phyloP scores from a whole-genome alignment of 139 green algal species.

The Axilococcus clingmanii region DNA sequence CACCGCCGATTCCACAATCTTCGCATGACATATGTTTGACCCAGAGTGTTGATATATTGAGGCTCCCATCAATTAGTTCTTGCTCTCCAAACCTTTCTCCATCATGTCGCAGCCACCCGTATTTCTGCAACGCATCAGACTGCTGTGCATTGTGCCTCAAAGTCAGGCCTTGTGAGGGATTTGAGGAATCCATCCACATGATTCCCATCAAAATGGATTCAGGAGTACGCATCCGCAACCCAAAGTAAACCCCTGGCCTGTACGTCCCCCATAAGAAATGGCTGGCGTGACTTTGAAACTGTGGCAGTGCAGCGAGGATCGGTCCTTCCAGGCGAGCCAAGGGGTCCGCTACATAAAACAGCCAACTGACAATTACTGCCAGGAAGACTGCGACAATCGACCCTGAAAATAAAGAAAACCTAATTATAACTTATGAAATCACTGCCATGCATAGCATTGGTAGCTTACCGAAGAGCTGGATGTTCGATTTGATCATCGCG shows the following conservation, averaged over 20 bases:
- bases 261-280: slow-evolving; percentile 86
- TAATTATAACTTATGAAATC: not conserved
- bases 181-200: slow-evolving; percentile 84
- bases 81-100: slow-evolving; percentile 68
- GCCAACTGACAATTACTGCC: too few species aligned
- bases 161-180: slow-evolving; percentile 15
- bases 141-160: slow-evolving; percentile 55
- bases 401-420: not conserved
- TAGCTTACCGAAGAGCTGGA: too few species aligned
- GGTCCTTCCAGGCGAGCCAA: too few species aligned
- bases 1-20: slow-evolving; percentile 20
- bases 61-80: slow-evolving; percentile 43
- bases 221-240: slow-evolving; percentile 54
- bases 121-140: slow-evolving; percentile 39
- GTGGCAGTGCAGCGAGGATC: slow-evolving; percentile 20
- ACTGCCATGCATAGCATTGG: too few species aligned
- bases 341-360: too few species aligned
- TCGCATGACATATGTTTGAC: slow-evolving; percentile 1
- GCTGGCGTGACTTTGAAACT: slow-evolving; percentile 33
- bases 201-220: slow-evolving; percentile 60
- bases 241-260: slow-evolving; percentile 81
- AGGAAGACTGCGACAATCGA: not conserved
- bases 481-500: too few species aligned
- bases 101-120: slow-evolving; percentile 79
- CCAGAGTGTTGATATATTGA: slow-evolving; percentile 44